phyloP scores from a whole-genome alignment of 257 asterid species.

The Rehmannia glutinosa region DNA sequence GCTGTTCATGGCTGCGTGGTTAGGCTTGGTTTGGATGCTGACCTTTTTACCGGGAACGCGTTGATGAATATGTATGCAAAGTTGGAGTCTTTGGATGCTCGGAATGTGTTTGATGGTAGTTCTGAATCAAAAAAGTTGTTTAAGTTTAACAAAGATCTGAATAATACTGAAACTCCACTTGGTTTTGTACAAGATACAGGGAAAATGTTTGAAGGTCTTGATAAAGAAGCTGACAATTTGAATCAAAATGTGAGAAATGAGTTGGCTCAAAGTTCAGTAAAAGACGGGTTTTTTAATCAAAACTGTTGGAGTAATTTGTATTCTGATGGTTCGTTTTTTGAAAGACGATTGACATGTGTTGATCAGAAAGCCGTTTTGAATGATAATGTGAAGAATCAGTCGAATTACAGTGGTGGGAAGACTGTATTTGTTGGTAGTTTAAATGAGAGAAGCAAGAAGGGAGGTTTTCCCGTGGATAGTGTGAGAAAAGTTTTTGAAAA shows the following conservation, averaged over 20 bases:
- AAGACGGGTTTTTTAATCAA: no score
- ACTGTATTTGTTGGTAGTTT: no score
- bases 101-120: constrained; percentile 39
- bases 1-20: constrained; percentile 68
- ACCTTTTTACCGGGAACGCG: constrained; percentile 85
- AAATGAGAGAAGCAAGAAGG: constrained; percentile 20
- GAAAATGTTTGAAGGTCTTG: not conserved
- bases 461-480: constrained; percentile 30
- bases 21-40: constrained; percentile 58
- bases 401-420: no score
- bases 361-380: no score
- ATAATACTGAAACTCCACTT: not conserved
- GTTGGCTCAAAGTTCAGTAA: no score
- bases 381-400: no score
- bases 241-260: constrained; percentile 6
- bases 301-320: not conserved
- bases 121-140: constrained; percentile 23
- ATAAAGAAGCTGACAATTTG: not conserved
- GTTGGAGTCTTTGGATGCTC: constrained; percentile 38
- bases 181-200: constrained; percentile 12
- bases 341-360: no score
- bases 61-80: constrained; percentile 85
- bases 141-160: not conserved
- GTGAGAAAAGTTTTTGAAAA: constrained; percentile 65
- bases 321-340: no score